Percentiles rank a stretch among this genome's conserved stretches.
phyloP scores from a whole-genome alignment of 1,284 basidiomycete species.

The Polyporus tsugae region DNA sequence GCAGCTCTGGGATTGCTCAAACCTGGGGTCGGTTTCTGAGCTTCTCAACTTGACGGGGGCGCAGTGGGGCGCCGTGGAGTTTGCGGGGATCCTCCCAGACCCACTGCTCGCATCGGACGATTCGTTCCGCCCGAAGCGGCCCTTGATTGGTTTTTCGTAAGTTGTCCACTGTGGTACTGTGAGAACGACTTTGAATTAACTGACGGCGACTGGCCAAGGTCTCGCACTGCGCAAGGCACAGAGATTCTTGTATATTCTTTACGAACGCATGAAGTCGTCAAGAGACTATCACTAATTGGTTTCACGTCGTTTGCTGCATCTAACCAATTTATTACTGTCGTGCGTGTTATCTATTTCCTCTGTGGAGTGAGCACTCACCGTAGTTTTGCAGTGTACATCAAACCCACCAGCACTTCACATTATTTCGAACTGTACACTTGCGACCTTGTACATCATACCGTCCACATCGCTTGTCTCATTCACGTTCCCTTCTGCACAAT shows the following conservation, averaged over 20 bases:
- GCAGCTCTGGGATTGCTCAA: slow-evolving; percentile 76
- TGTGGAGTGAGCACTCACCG: neutral
- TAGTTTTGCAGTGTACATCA: slow-evolving; percentile 57
- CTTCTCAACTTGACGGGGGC: slow-evolving; percentile 53
- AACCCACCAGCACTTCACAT: slow-evolving; percentile 65
- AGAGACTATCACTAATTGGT: slow-evolving; percentile 54
- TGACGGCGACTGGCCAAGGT: slow-evolving; percentile 25
- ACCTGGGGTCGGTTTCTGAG: slow-evolving; percentile 64
- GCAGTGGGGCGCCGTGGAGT: slow-evolving; percentile 50
- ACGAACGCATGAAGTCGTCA: slow-evolving; percentile 60
- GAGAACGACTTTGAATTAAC: neutral
- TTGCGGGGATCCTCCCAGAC: slow-evolving; percentile 55
- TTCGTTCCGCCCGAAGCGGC: slow-evolving; percentile 48
- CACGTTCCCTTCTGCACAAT: slow-evolving; percentile 34
- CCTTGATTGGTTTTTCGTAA: slow-evolving; percentile 67
- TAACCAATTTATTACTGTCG: slow-evolving; percentile 62
- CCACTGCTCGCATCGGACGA: slow-evolving; percentile 35
- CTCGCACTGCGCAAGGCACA: slow-evolving; percentile 31
- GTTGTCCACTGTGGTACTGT: slow-evolving; percentile 36
- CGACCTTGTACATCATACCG: slow-evolving; percentile 59
- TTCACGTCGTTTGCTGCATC: slow-evolving; percentile 59
- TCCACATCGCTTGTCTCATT: slow-evolving; percentile 54
- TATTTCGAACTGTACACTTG: slow-evolving; percentile 61
- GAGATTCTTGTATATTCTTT: slow-evolving; percentile 66
- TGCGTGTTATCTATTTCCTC: slow-evolving; percentile 45